These are phyloP conservation scores for Chlorella ohadii DNA, from an alignment of 139 green algal species.

Conservation along the genomic window DNA sequence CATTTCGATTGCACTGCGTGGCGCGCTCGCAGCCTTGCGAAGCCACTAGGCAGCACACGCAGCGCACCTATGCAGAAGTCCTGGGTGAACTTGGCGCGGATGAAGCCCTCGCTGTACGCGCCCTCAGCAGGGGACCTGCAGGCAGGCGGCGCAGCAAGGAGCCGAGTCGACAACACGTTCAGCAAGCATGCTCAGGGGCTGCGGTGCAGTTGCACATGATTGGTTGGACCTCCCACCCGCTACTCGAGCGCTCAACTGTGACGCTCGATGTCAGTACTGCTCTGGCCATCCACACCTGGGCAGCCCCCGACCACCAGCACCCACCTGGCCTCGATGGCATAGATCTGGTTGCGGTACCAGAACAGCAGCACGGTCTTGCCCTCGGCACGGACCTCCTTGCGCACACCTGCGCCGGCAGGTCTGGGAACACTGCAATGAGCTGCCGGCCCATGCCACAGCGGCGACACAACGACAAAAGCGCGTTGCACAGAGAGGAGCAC, in stretches of 20 bases:
- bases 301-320: no score
- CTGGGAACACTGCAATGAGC: neutral
- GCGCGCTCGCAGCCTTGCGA: no score
- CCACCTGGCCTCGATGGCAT: slow-evolving; percentile 85
- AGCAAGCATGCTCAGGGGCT: no score
- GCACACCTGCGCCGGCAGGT: slow-evolving; percentile 59
- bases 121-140: slow-evolving; percentile 93
- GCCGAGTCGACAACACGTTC: neutral
- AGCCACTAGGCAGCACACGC: no score
- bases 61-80: slow-evolving; percentile 43
- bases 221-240: no score
- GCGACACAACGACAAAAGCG: no score
- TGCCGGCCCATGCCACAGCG: neutral
- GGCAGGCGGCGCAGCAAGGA: neutral
- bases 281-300: no score
- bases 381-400: slow-evolving; percentile 88
- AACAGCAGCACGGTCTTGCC: slow-evolving; percentile 92
- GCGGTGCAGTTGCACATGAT: no score
- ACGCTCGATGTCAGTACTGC: neutral
- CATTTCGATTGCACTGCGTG: no score
- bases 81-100: slow-evolving; percentile 94
- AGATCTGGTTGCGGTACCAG: slow-evolving; percentile 97
- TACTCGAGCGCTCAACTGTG: no score
- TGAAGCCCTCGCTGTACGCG: slow-evolving; percentile 96
- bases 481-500: no score